These are phyloP conservation scores for Prunus mongolica DNA, from an alignment of 306 rosid species.

Conservation along the genomic window DNA sequence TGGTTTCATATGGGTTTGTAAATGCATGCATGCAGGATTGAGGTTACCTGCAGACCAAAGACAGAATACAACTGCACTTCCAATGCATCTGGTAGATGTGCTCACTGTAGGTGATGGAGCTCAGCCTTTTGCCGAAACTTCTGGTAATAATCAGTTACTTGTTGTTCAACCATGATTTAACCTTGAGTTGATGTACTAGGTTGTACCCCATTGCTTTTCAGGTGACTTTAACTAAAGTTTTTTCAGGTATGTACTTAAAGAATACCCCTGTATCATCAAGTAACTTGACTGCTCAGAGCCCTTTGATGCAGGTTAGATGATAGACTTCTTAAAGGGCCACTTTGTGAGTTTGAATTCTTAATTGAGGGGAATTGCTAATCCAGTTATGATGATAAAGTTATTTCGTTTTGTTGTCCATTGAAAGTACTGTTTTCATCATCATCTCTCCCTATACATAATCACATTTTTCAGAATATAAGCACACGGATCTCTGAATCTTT, in stretches of 20 bases:
- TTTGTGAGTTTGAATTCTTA: constrained; percentile 3
- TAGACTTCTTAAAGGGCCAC: constrained; percentile 21
- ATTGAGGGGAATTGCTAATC: neutral
- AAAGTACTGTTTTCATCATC: neutral
- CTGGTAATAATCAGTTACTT: constrained; percentile 41
- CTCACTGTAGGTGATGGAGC: constrained; percentile 49
- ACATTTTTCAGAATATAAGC: neutral
- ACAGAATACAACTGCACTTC: constrained; percentile 73
- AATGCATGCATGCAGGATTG: constrained; percentile 48
- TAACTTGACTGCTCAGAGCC: constrained; percentile 52
- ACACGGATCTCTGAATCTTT: neutral
- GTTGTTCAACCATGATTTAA: constrained; percentile 16
- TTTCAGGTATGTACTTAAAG: constrained; percentile 66
- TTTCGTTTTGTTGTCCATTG: neutral
- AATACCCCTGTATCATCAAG: constrained; percentile 58
- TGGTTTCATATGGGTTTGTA: constrained; percentile 18
- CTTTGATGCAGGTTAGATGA: constrained; percentile 65
- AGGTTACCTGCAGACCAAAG: constrained; percentile 71
- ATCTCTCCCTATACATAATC: neutral
- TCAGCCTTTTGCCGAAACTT: constrained; percentile 56
- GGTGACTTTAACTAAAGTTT: constrained; percentile 16
- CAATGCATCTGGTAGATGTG: constrained; percentile 79
- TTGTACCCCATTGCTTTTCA: constrained; percentile 2
- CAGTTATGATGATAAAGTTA: neutral
- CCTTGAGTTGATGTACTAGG: constrained; percentile 4